These are phyloP conservation scores for Neckera pumila DNA, from an alignment of 225 moss, liverwort and hornwort genomes.

Conservation along the genomic window DNA sequence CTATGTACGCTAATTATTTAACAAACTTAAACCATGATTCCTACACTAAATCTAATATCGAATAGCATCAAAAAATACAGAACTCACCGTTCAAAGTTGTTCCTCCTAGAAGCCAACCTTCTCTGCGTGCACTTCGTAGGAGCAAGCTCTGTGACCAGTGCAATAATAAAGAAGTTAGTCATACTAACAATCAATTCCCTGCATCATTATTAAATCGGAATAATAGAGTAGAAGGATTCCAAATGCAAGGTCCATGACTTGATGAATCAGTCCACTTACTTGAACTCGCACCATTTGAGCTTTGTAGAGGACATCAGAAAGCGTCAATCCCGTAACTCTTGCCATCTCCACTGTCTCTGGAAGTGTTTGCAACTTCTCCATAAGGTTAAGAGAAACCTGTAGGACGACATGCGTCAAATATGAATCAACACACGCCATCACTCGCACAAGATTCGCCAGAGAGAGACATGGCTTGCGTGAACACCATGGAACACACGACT, in stretches of 20 bases:
- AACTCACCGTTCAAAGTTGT: constrained; percentile 43
- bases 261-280: constrained; percentile 19
- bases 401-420: neutral
- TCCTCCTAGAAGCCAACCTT: constrained; percentile 59
- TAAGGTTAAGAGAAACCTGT: constrained; percentile 45
- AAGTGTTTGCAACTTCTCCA: constrained; percentile 57
- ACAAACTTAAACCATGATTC: neutral
- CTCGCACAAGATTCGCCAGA: neutral
- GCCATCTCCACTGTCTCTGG: constrained; percentile 64
- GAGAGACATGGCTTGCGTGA: neutral
- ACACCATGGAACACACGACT: neutral
- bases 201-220: neutral
- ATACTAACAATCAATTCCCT: neutral
- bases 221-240: neutral
- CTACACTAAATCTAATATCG: neutral
- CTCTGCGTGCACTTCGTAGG: constrained; percentile 46
- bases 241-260: neutral
- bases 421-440: neutral
- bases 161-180: neutral
- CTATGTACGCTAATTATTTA: neutral
- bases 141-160: constrained; percentile 36
- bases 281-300: constrained; percentile 65
- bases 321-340: constrained; percentile 50
- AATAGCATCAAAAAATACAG: neutral
- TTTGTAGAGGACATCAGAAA: constrained; percentile 61